Evolutionary conservation across 2,329 filamentous ascomycete genomes (phyloP).

Genomic region (Pseudogymnoascus sp.): DNA sequence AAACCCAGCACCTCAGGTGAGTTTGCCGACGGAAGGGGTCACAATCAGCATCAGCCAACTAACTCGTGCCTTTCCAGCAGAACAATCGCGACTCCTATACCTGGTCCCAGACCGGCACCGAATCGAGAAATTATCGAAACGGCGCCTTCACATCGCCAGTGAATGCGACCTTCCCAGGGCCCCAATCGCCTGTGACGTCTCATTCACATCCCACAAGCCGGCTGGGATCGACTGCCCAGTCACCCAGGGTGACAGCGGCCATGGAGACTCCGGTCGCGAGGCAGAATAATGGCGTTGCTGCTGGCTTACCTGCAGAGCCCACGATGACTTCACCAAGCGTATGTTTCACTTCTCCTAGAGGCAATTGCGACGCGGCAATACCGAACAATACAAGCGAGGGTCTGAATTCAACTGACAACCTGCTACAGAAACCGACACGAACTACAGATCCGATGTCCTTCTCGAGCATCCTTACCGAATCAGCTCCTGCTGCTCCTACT

Average conservation of each 20-base stretch:
- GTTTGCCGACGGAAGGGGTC: conserved; percentile 11
- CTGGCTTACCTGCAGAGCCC: conserved; percentile 21
- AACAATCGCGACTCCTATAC: conserved; percentile 46
- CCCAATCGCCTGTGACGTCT: conserved; percentile 41
- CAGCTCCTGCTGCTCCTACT: conserved; percentile 52
- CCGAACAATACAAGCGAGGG: not conserved
- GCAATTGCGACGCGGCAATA: not conserved
- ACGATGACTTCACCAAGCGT: conserved; percentile 19
- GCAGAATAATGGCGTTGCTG: conserved; percentile 32
- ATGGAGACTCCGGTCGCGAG: conserved; percentile 44
- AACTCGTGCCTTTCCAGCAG: not conserved
- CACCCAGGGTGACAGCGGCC: conserved; percentile 25
- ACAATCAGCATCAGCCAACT: conserved; percentile 9
- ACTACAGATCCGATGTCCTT: conserved; percentile 89
- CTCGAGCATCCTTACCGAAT: conserved; percentile 82
- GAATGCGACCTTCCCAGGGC: conserved; percentile 35
- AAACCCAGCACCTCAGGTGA: conserved; percentile 26
- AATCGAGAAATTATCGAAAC: conserved; percentile 44
- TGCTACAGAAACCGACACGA: conserved; percentile 59
- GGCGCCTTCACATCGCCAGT: conserved; percentile 43
- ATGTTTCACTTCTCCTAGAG: conserved; percentile 14
- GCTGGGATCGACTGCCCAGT: conserved; percentile 22
- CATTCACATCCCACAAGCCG: conserved; percentile 36
- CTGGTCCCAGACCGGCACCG: conserved; percentile 36
- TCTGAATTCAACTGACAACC: not conserved